Percentiles rank a stretch among this genome's conserved stretches.
Evolutionary conservation across 2,329 filamentous ascomycete genomes (phyloP).

Genomic region (Aspergillus sp.): DNA sequence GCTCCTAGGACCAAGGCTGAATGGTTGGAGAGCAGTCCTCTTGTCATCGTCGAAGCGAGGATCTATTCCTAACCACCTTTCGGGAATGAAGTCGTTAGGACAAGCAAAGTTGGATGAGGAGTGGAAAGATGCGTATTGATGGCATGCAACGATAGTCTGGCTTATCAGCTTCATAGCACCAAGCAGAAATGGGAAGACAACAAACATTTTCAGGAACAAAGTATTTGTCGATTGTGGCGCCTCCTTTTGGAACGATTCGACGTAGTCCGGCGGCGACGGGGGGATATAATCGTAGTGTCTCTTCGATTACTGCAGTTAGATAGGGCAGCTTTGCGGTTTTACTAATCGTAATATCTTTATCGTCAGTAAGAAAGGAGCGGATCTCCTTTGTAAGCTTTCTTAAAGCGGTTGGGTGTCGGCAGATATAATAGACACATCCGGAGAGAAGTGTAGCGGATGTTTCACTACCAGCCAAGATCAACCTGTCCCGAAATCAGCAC

Average conservation of each 20-base stretch:
- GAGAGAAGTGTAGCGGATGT: conserved; percentile 37
- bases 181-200: neutral
- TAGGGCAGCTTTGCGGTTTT: conserved; percentile 27
- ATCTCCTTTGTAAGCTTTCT: conserved; percentile 17
- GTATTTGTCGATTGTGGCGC: conserved; percentile 27
- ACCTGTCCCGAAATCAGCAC: conserved; percentile 11
- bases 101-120: conserved; percentile 5
- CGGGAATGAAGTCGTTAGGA: conserved; percentile 14
- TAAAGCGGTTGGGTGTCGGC: conserved; percentile 13
- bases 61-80: conserved; percentile 20
- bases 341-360: conserved; percentile 26
- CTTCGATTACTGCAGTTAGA: conserved; percentile 40
- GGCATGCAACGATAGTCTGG: conserved; percentile 5
- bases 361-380: conserved; percentile 14
- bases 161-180: neutral
- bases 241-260: conserved; percentile 23
- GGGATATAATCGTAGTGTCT: conserved; percentile 39
- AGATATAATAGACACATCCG: conserved; percentile 27
- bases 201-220: conserved; percentile 25
- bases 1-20: conserved; percentile 10
- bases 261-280: conserved; percentile 16
- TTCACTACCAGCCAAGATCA: conserved; percentile 33
- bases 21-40: conserved; percentile 16
- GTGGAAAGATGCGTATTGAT: conserved; percentile 4
- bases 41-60: conserved; percentile 22